A percentile compares a stretch with the other conserved stretches of the same genome.
Conservation (phyloP, 306 rosid species). For the Lathyrus tuberosus region DNA sequence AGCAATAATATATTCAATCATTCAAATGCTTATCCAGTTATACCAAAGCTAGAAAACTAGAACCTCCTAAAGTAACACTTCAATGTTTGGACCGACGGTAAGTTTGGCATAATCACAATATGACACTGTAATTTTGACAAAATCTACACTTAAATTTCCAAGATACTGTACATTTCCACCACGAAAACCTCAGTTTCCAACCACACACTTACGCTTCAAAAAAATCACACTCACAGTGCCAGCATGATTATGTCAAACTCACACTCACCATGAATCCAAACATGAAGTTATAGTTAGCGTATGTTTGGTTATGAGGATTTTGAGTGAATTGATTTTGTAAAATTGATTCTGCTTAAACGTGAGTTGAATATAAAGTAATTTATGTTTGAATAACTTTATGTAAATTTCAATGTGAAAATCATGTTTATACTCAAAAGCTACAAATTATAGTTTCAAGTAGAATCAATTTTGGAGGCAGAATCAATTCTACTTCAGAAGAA, state of each 20-base stretch:
- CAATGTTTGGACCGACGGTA: background rate
- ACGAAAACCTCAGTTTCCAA: background rate
- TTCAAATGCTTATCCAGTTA: constrained; percentile 3
- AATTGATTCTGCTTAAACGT: too few relatives aligned
- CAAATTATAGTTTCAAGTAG: too few relatives aligned
- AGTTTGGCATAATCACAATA: background rate
- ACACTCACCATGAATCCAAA: background rate
- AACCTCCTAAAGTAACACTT: too few relatives aligned
- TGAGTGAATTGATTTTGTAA: too few relatives aligned
- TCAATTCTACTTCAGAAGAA: too few relatives aligned
- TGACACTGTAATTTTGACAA: background rate
- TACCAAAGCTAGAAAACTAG: background rate
- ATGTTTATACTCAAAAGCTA: too few relatives aligned
- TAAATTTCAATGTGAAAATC: too few relatives aligned
- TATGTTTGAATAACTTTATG: too few relatives aligned
- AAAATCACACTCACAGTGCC: background rate
- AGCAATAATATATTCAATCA: constrained; percentile 6
- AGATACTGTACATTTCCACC: background rate
- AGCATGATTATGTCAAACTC: background rate
- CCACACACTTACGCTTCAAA: background rate
- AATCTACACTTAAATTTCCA: background rate
- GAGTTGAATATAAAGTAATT: too few relatives aligned
- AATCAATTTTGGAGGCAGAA: too few relatives aligned
- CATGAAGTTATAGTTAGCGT: background rate
- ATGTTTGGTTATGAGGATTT: too few relatives aligned